Evolutionary conservation across 148 eudicot genomes (phyloP).

Genomic region (Rhododendron kiyosumense): DNA sequence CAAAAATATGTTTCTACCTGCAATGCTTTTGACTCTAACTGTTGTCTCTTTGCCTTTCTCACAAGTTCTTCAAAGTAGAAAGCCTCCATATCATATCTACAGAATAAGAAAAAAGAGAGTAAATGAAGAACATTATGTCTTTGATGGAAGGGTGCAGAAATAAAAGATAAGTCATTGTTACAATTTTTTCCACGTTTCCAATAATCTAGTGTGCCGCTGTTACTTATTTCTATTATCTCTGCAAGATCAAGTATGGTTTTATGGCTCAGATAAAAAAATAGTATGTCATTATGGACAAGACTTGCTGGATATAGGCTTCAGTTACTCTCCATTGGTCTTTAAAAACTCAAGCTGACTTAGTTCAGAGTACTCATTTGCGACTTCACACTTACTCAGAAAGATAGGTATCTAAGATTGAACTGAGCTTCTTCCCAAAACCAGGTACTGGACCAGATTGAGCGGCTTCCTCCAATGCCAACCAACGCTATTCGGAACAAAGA

Average conservation of each 20-base stretch:
- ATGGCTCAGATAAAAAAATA: background rate
- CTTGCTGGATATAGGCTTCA: background rate
- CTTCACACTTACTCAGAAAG: conserved; percentile 61
- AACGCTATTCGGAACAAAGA: conserved; percentile 17
- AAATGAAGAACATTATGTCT: background rate
- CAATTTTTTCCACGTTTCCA: background rate
- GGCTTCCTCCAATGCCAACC: conserved; percentile 68
- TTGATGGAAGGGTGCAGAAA: background rate
- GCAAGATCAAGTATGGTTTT: background rate
- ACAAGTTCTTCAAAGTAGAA: conserved; percentile 34
- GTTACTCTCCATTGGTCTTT: background rate
- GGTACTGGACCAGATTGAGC: conserved; percentile 53
- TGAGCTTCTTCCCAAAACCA: conserved; percentile 83
- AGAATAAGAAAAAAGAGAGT: background rate
- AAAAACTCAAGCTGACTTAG: background rate
- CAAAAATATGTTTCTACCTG: conserved; percentile 17
- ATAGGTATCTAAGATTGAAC: conserved; percentile 55
- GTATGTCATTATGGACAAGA: background rate
- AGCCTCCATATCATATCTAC: conserved; percentile 34
- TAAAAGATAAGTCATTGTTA: too few relatives aligned
- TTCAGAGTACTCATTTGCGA: background rate
- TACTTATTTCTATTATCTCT: background rate
- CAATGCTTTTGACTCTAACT: conserved; percentile 26
- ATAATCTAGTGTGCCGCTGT: background rate
- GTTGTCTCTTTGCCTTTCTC: conserved; percentile 32